Percentiles rank a stretch among this genome's conserved stretches.
These are phyloP conservation scores for Roridomyces roridus DNA, from an alignment of 768 basidiomycete species.

Conservation along the genomic window DNA sequence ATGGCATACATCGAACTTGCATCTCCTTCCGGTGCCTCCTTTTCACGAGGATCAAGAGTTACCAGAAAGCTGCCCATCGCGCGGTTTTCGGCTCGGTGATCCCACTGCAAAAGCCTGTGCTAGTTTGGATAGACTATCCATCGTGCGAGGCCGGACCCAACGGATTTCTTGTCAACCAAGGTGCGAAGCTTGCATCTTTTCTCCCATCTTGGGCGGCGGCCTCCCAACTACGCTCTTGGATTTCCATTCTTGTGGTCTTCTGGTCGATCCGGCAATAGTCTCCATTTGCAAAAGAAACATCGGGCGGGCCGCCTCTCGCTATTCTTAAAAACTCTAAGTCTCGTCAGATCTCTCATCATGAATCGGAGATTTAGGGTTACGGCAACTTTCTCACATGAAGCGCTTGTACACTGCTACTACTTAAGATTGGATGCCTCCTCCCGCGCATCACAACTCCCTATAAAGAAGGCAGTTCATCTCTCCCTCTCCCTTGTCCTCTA, in stretches of 20 bases:
- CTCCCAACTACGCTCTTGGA: not conserved
- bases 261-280: constrained; percentile 1
- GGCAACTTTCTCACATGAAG: constrained; percentile 12
- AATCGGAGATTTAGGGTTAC: constrained; percentile 10
- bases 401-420: constrained; percentile 14
- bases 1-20: constrained; percentile 10
- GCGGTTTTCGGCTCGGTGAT: constrained; percentile 17
- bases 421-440: constrained; percentile 21
- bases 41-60: not conserved
- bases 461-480: constrained; percentile 14
- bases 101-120: constrained; percentile 21
- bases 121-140: constrained; percentile 22
- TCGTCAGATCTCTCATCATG: constrained; percentile 7
- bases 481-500: not conserved
- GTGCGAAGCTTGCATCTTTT: not conserved
- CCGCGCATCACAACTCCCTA: constrained; percentile 12
- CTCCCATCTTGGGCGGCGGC: constrained; percentile 1
- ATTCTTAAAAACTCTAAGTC: constrained; percentile 8
- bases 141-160: constrained; percentile 17
- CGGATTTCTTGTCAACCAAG: constrained; percentile 22
- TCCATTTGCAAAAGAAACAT: not conserved
- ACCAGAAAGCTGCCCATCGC: constrained; percentile 12
- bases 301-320: constrained; percentile 13
- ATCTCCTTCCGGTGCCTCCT: constrained; percentile 15
- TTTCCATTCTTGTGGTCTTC: not conserved